Conservation (phyloP, 192 early-diverging fungal genomes). For the Gryganskiella cystojenkinii region DNA sequence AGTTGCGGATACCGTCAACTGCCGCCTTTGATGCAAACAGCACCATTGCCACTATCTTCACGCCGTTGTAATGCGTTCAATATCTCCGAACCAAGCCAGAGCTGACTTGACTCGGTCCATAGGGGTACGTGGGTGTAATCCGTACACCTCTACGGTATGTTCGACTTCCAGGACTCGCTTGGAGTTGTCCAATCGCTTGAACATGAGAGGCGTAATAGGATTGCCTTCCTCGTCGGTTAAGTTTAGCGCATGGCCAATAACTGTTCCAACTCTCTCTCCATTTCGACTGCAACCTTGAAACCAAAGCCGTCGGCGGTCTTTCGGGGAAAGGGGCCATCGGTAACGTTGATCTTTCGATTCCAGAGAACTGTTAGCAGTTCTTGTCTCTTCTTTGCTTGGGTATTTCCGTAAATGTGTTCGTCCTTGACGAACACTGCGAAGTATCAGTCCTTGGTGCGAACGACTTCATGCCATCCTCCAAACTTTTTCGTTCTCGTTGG, state of each 20-base stretch:
- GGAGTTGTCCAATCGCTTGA: neutral
- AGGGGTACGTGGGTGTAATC: neutral
- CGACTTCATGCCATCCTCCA: constrained; percentile 2
- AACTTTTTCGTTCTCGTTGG: too few relatives aligned
- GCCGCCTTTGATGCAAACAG: neutral
- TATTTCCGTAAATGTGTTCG: neutral
- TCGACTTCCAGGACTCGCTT: neutral
- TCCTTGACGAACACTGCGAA: neutral
- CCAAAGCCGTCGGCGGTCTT: neutral
- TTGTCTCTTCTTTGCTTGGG: neutral
- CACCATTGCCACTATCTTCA: neutral
- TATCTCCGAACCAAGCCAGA: neutral
- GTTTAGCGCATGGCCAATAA: neutral
- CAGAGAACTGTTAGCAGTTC: neutral
- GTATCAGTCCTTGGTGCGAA: neutral
- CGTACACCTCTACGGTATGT: constrained; percentile 9
- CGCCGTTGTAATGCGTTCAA: constrained; percentile 2
- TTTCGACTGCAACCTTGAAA: neutral
- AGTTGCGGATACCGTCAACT: neutral
- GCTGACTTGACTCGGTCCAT: neutral
- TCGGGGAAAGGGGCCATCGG: neutral
- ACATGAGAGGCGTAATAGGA: neutral
- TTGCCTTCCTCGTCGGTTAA: neutral
- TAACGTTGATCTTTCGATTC: neutral
- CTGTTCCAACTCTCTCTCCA: neutral